Percentiles rank a stretch among this genome's conserved stretches.
These are phyloP conservation scores for Lepidium aucheri DNA, from an alignment of 345 rosid species.

Conservation along the genomic window DNA sequence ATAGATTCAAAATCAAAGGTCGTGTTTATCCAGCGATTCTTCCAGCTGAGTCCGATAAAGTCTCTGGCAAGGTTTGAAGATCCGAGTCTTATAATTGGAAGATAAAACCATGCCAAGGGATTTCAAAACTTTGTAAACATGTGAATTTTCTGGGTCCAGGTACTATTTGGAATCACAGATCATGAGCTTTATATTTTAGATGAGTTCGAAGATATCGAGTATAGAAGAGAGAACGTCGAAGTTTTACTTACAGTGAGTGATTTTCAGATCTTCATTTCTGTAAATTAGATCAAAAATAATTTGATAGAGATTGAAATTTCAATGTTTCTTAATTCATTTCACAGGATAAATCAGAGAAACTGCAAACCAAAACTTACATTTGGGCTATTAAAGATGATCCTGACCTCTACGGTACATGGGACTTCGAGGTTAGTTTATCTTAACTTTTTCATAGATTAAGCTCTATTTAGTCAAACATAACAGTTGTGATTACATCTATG, in stretches of 20 bases:
- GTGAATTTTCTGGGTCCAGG: conserved; percentile 28
- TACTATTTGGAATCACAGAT: conserved; percentile 56
- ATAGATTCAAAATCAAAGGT: conserved; percentile 74
- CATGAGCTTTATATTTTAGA: conserved; percentile 60
- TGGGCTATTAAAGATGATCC: conserved; percentile 66
- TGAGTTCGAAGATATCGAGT: conserved; percentile 70
- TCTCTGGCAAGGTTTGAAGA: conserved; percentile 50
- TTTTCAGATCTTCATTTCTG: neutral
- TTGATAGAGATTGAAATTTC: neutral
- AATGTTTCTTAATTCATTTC: neutral
- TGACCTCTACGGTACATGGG: conserved; percentile 69
- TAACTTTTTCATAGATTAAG: neutral
- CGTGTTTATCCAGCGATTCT: conserved; percentile 89
- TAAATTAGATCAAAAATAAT: neutral
- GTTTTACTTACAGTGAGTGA: conserved; percentile 50
- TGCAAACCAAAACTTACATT: conserved; percentile 51
- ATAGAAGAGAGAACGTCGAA: conserved; percentile 42
- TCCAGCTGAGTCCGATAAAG: conserved; percentile 41
- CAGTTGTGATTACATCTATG: no score
- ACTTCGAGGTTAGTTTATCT: conserved; percentile 54
- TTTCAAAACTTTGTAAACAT: neutral
- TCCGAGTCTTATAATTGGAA: neutral
- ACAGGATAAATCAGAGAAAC: conserved; percentile 49
- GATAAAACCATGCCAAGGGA: neutral
- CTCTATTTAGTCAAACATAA: no score